A percentile compares a stretch with the other conserved stretches of the same genome.
phyloP scores from a whole-genome alignment of 2,329 filamentous ascomycete species.

The Xylaria sp. region DNA sequence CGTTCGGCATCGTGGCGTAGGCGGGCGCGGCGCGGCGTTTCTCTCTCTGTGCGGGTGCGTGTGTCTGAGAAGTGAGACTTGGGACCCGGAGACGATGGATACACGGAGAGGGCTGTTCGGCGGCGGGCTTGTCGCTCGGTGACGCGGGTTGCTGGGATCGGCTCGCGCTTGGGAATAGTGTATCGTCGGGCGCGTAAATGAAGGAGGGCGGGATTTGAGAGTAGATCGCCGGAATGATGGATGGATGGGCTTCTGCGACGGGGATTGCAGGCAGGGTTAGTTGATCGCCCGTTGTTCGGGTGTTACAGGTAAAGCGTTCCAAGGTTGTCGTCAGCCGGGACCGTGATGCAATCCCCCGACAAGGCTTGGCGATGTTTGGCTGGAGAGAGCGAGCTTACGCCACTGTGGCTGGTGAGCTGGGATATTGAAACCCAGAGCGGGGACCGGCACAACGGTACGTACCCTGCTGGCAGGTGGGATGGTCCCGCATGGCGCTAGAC shows the following conservation, averaged over 20 bases:
- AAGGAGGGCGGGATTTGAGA: background rate
- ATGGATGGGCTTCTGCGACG: slow-evolving; percentile 2
- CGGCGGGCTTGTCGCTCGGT: slow-evolving; percentile 9
- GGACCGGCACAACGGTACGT: slow-evolving; percentile 18
- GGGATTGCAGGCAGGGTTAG: background rate
- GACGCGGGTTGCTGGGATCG: background rate
- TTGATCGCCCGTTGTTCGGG: slow-evolving; percentile 5
- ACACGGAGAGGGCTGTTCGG: background rate
- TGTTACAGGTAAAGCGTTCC: slow-evolving; percentile 3
- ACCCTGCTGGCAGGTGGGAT: slow-evolving; percentile 16
- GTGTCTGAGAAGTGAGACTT: background rate
- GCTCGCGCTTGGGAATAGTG: background rate
- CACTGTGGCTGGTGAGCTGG: slow-evolving; percentile 33
- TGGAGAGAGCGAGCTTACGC: slow-evolving; percentile 38
- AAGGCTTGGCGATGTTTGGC: slow-evolving; percentile 12
- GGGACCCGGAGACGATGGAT: background rate
- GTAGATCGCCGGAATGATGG: background rate
- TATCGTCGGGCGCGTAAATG: background rate
- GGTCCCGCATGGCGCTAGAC: slow-evolving; percentile 39
- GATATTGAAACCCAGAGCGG: background rate
- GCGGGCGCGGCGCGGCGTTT: slow-evolving; percentile 16
- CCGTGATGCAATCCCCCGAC: slow-evolving; percentile 33
- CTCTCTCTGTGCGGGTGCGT: background rate
- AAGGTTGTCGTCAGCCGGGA: slow-evolving; percentile 44
- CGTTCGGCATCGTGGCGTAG: slow-evolving; percentile 69